Base-by-base conservation (phyloP, 352 stramenopile species). In the Phytopythium mirpurense region DNA sequence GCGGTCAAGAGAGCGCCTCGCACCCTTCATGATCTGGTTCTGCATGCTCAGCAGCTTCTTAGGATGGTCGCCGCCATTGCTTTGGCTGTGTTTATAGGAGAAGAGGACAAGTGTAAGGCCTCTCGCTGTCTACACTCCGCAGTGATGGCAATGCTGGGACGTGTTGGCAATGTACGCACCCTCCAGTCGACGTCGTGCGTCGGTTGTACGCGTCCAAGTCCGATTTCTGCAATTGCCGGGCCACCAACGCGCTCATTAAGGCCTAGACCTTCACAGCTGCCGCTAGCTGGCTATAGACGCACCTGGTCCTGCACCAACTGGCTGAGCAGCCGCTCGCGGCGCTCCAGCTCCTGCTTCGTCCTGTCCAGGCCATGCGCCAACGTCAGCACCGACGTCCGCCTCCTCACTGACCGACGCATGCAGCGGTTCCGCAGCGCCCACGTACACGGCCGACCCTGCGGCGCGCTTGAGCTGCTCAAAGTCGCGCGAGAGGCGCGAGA, bases 11-110 rank as follows among this genome's bases (percentile, higher is more conserved):
- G 11, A 31, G 21, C 2, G 15, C 1, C 40, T 21, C 54, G 6
- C 43, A 83, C 77, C 74, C 70, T 91, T 92, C 82, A 95, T 95
- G 46, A 95, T 93, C 67, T 93, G 80, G 59, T 90, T 95, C 56
- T 95, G 84, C 73, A 95, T 90, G 43, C 72, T 78, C 21, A 95
- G 59, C 53, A 95, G 65, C 52, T 84, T 71, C 21, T 57, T 59
- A 7, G 67, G 60, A 35, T 78, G 65, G 7, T 85, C 69, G n/a
- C 56, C 37, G 3, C 58, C 34, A 12, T 56, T 47, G 41, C 41
- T 53, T 53, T 79, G 62, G 23, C 62, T 57, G 35, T 0, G 4
- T 0, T 19, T 6, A 14, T 11, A n/a, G 19, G 15, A 11, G 43
- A 21, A 19, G 19, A 15, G 11, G 7, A 19, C 36, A 9, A 32